Evolutionary conservation across 495 filamentous ascomycete species (phyloP).

Genomic region (Aspergillus mulundensis): DNA sequence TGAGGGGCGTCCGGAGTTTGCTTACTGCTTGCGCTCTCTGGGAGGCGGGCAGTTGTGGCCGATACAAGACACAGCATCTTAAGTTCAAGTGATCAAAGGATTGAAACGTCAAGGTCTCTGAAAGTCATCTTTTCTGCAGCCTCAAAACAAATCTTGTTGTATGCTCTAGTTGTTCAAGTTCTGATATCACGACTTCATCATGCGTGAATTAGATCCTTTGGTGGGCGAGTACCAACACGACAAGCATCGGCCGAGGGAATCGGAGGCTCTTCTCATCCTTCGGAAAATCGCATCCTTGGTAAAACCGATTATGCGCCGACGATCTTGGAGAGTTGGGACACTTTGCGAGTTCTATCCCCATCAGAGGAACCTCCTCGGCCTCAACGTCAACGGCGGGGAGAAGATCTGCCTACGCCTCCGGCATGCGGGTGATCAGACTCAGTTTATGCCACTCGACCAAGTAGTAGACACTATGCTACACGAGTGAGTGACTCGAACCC

Average conservation of each 20-base stretch:
- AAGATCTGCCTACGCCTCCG: conserved; percentile 83
- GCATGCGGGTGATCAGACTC: conserved; percentile 65
- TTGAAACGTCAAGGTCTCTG: not conserved
- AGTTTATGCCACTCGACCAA: conserved; percentile 77
- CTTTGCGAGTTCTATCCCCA: conserved; percentile 83
- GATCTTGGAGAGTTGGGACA: conserved; percentile 73
- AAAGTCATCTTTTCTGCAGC: not conserved
- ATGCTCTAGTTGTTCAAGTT: not conserved
- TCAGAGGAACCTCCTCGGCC: conserved; percentile 69
- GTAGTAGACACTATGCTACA: conserved; percentile 92
- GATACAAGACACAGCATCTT: not conserved
- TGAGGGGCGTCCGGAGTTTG: not conserved
- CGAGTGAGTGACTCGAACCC: conserved; percentile 53
- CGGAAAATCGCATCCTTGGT: conserved; percentile 84
- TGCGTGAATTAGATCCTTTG: conserved; percentile 65
- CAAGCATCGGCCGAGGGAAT: conserved; percentile 61
- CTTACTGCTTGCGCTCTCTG: not conserved
- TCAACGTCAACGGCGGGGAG: conserved; percentile 73
- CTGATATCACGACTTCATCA: conserved; percentile 24
- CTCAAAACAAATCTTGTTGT: not conserved
- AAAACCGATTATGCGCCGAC: conserved; percentile 90
- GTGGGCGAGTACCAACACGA: conserved; percentile 79
- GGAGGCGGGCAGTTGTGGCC: not conserved
- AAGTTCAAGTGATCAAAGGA: not conserved
- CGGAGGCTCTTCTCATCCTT: conserved; percentile 77